These are phyloP conservation scores for Dictyostelium firmibasis DNA, from an alignment of 78 protist species.

Conservation along the genomic window DNA sequence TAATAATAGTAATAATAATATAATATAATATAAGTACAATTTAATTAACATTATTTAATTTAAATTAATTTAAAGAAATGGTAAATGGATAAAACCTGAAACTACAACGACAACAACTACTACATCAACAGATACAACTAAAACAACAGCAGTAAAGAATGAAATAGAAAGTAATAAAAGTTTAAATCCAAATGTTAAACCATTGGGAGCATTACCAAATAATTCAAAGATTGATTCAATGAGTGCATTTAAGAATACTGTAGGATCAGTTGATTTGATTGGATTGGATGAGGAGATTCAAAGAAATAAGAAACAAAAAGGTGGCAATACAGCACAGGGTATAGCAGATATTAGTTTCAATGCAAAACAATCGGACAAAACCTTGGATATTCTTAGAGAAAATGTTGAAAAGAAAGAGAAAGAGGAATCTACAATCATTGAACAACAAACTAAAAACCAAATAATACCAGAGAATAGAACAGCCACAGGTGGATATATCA, in stretches of 20 bases:
- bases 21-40: too few relatives aligned
- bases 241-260: neutral
- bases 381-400: neutral
- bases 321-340: neutral
- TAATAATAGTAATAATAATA: too few relatives aligned
- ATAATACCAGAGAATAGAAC: slow-evolving; percentile 27
- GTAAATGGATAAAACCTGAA: slow-evolving; percentile 46
- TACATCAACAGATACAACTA: neutral
- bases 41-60: too few relatives aligned
- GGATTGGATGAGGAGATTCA: slow-evolving; percentile 52
- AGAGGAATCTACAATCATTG: neutral
- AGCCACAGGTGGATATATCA: slow-evolving; percentile 24
- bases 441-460: neutral
- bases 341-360: slow-evolving; percentile 51
- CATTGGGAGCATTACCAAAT: slow-evolving; percentile 6
- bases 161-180: neutral
- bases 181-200: neutral
- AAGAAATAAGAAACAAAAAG: slow-evolving; percentile 11
- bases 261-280: neutral
- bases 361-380: neutral
- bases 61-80: too few relatives aligned
- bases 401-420: neutral
- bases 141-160: neutral
- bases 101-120: neutral
- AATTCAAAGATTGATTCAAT: neutral